Conservation (phyloP, 164 flowering plant species). For the grape (Vitis vinifera) region DNA sequence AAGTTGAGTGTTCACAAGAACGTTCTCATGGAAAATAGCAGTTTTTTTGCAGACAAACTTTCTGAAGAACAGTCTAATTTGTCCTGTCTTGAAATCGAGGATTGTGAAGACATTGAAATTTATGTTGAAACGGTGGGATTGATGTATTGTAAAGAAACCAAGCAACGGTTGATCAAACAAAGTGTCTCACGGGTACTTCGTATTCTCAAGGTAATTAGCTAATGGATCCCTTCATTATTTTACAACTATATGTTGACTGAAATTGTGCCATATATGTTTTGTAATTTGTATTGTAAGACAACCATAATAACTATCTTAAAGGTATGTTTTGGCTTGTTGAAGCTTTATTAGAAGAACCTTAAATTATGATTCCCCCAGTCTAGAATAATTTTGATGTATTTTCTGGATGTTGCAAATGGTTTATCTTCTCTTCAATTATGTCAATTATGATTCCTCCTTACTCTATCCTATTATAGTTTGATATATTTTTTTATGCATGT, state of each 20-base stretch:
- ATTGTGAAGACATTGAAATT: conserved; percentile 89
- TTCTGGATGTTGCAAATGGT: too few species aligned
- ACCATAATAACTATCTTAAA: not conserved
- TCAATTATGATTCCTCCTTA: not conserved
- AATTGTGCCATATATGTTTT: not conserved
- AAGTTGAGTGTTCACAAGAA: conserved; percentile 81
- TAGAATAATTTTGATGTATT: too few species aligned
- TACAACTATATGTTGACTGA: not conserved
- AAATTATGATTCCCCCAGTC: not conserved
- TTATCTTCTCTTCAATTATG: too few species aligned
- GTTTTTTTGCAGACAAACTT: conserved; percentile 64
- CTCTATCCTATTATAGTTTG: not conserved
- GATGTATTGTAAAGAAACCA: conserved; percentile 93
- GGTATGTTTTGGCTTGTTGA: too few species aligned
- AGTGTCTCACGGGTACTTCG: conserved; percentile 84
- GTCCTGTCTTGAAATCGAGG: conserved; percentile 64
- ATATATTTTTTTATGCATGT: not conserved
- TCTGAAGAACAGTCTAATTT: conserved; percentile 40
- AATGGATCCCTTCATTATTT: not conserved
- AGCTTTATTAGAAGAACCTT: not conserved
- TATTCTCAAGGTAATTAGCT: conserved; percentile 76
- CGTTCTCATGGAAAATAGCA: conserved; percentile 61
- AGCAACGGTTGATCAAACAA: conserved; percentile 83
- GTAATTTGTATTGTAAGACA: not conserved
- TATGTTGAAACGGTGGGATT: conserved; percentile 93